Conservation (phyloP, 2,329 filamentous ascomycete species). For the Epicoccum nigrum region DNA sequence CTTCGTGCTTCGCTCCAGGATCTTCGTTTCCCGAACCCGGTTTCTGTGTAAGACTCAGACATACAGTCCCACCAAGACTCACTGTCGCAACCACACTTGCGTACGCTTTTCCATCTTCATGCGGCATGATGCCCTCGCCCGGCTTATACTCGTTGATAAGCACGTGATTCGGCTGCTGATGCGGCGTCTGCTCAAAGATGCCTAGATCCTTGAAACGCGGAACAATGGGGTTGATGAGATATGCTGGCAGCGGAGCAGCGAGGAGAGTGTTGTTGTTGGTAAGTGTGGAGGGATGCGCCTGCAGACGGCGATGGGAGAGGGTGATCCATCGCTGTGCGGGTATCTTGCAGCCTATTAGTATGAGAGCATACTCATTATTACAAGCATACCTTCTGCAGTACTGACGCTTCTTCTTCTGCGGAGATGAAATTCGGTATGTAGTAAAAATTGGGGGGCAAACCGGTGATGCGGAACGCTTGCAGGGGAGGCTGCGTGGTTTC, state of each 20-base stretch:
- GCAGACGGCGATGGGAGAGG: slow-evolving; percentile 85
- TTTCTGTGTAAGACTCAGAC: slow-evolving; percentile 72
- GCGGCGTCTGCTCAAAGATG: slow-evolving; percentile 70
- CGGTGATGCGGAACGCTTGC: slow-evolving; percentile 51
- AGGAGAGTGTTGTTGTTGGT: slow-evolving; percentile 74
- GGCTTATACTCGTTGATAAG: slow-evolving; percentile 90
- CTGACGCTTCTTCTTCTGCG: slow-evolving; percentile 70
- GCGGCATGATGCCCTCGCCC: slow-evolving; percentile 94
- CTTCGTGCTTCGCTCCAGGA: background rate
- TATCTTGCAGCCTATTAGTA: slow-evolving; percentile 41
- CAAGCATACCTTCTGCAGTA: slow-evolving; percentile 70
- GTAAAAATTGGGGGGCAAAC: slow-evolving; percentile 71
- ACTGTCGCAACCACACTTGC: slow-evolving; percentile 88
- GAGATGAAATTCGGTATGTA: slow-evolving; percentile 89
- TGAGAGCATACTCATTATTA: fast-evolving
- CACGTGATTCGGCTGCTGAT: slow-evolving; percentile 83
- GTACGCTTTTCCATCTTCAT: slow-evolving; percentile 92
- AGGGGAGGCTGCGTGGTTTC: background rate
- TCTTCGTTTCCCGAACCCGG: background rate
- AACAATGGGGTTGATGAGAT: slow-evolving; percentile 75
- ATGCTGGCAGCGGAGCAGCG: slow-evolving; percentile 73
- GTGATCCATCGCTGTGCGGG: slow-evolving; percentile 74
- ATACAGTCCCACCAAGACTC: slow-evolving; percentile 77
- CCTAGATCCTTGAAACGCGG: slow-evolving; percentile 57
- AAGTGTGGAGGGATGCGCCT: slow-evolving; percentile 87